These are phyloP conservation scores for Onygenales sp. DNA, from an alignment of 2,329 filamentous ascomycete species.

Conservation along the genomic window DNA sequence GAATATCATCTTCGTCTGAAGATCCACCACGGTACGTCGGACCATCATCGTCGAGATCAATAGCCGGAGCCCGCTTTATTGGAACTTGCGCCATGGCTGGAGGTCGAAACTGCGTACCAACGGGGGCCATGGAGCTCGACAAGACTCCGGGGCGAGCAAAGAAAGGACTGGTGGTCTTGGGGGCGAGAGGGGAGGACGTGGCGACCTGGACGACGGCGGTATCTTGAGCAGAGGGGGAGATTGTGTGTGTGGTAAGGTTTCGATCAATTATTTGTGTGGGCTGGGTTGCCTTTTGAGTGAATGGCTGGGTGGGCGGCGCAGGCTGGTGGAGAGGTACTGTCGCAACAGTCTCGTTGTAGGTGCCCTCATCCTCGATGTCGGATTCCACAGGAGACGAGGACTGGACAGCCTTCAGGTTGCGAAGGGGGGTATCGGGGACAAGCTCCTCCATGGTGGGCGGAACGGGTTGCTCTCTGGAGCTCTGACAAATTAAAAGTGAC, in stretches of 20 bases:
- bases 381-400: slow-evolving; percentile 10
- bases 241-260: slow-evolving; percentile 19
- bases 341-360: slow-evolving; percentile 37
- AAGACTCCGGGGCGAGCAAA: slow-evolving; percentile 34
- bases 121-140: slow-evolving; percentile 60
- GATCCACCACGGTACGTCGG: slow-evolving; percentile 53
- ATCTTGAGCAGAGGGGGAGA: slow-evolving; percentile 20
- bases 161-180: slow-evolving; percentile 29
- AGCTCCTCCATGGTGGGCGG: slow-evolving; percentile 27
- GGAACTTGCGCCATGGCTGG: slow-evolving; percentile 34
- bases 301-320: slow-evolving; percentile 34
- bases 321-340: slow-evolving; percentile 34
- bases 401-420: slow-evolving; percentile 24
- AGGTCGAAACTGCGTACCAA: slow-evolving; percentile 61
- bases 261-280: slow-evolving; percentile 50
- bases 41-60: slow-evolving; percentile 46
- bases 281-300: slow-evolving; percentile 45
- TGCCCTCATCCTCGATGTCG: slow-evolving; percentile 15
- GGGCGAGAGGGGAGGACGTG: slow-evolving; percentile 71
- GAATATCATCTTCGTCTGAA: slow-evolving; percentile 50
- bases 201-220: slow-evolving; percentile 62
- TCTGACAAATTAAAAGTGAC: background rate
- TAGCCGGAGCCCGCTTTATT: slow-evolving; percentile 27
- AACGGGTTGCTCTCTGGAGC: background rate
- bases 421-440: slow-evolving; percentile 31